Conservation (phyloP, 768 basidiomycete genomes). For the Rhodotorula sphaerocarpa region DNA sequence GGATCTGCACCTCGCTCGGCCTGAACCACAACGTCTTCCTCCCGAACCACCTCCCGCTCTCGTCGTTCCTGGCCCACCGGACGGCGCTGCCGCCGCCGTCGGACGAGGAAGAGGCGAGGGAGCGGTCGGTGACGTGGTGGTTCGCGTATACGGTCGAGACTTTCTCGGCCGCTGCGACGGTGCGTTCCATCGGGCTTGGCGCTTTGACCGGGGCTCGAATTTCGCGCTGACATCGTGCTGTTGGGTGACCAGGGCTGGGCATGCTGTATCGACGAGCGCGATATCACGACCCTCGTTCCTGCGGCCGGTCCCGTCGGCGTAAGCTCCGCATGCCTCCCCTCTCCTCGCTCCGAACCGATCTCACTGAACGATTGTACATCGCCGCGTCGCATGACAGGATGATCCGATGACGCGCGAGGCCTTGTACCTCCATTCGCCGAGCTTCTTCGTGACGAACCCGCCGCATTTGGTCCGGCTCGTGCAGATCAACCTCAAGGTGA, state of each 20-base stretch:
- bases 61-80: not conserved
- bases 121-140: not conserved
- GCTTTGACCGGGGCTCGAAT: not conserved
- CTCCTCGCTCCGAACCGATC: not conserved
- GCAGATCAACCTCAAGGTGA: slow-evolving; percentile 28
- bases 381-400: too few species aligned
- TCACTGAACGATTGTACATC: too few species aligned
- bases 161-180: not conserved
- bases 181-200: not conserved
- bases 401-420: not conserved
- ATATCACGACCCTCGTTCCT: slow-evolving; percentile 1
- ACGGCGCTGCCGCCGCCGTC: not conserved
- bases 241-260: not conserved
- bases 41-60: not conserved
- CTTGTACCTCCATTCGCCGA: slow-evolving; percentile 24
- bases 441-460: slow-evolving; percentile 28
- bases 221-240: not conserved
- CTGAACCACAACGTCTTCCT: not conserved
- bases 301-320: not conserved
- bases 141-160: not conserved
- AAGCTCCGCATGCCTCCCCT: not conserved
- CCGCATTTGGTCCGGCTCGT: slow-evolving; percentile 18
- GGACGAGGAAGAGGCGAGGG: not conserved
- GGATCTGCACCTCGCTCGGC: slow-evolving; percentile 9
- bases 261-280: slow-evolving; percentile 14